Evolutionary conservation across 1,284 basidiomycete genomes (phyloP), one percentile per base, ranked within the genome.

Genomic region (Puccinia hordei): DNA sequence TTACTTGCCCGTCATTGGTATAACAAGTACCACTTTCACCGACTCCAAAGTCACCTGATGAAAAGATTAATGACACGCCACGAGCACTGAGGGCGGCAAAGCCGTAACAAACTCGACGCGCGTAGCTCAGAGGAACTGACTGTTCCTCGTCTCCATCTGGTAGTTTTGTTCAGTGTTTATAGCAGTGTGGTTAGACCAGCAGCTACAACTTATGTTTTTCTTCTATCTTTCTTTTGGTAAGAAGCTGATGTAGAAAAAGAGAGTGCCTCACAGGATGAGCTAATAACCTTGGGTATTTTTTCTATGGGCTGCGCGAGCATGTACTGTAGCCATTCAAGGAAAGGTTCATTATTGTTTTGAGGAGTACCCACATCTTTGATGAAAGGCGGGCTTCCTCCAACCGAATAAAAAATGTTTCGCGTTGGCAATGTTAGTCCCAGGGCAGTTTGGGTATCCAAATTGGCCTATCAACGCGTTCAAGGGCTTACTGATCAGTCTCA

Each of bases 1-100:
- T 46, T n/a, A 79, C 66, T 9, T 13, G 53, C 0, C 44, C 77
- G 46, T 71, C 68, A 51, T 79, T 71, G 35, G 51, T 63, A 44
- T 49, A 53, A 51, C 77, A 79, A 35, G 44, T 59, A 17, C 77
- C 77, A 19, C 46, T 49, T 38, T 57, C 30, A 33, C 78, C 78
- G 12, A 80, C 78, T 51, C 78, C 78, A 27, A 65, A 33, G 35
- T 87, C 85, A 61, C 87, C 87, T 22, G 86, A 86, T 2, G 86
- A 83, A 80, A 87, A 87, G 12, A 87, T 82, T 51, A 87, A 85
- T 5, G 86, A 87, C 8, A 85, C 85, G 35, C 87, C 87, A 41
- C 85, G 86, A 44, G 85, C 83, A 24, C 86, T 85, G 46, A 86
- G 84, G 53, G 86, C 84, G 79, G 84, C 84, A 82, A 86, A 86